These are phyloP conservation scores for Acacia crassicarpa DNA, from an alignment of 306 rosid species.

Conservation along the genomic window DNA sequence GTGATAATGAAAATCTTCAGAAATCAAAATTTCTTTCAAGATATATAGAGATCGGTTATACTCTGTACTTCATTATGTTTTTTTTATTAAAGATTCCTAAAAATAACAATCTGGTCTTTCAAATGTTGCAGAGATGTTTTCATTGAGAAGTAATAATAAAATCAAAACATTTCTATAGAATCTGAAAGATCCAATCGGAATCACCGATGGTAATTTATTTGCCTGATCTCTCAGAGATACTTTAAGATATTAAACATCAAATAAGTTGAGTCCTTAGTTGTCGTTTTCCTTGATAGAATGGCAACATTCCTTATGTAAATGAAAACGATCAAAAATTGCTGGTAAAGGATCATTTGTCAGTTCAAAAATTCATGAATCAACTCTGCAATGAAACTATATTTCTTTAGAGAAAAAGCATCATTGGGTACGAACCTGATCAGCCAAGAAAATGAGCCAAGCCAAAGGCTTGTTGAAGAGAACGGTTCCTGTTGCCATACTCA, in stretches of 20 bases:
- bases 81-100: not conserved
- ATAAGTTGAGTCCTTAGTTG: not conserved
- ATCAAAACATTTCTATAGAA: not conserved
- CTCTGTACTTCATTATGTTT: too few species aligned
- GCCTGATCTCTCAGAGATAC: too few species aligned
- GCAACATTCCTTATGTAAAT: not conserved
- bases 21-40: not conserved
- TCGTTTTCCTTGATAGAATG: not conserved
- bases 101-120: not conserved
- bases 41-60: too few species aligned
- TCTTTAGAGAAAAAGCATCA: not conserved
- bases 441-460: slow-evolving; percentile 88
- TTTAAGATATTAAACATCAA: not conserved
- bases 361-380: not conserved
- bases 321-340: not conserved
- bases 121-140: not conserved
- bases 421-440: slow-evolving; percentile 64
- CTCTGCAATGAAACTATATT: not conserved
- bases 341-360: not conserved
- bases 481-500: slow-evolving; percentile 62
- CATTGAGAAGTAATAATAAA: not conserved
- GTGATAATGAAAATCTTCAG: not conserved
- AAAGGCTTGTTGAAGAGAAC: slow-evolving; percentile 76
- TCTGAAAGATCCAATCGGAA: not conserved
- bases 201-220: too few species aligned